Evolutionary conservation across 495 filamentous ascomycete species (phyloP).

Genomic region (Platismatia glauca): DNA sequence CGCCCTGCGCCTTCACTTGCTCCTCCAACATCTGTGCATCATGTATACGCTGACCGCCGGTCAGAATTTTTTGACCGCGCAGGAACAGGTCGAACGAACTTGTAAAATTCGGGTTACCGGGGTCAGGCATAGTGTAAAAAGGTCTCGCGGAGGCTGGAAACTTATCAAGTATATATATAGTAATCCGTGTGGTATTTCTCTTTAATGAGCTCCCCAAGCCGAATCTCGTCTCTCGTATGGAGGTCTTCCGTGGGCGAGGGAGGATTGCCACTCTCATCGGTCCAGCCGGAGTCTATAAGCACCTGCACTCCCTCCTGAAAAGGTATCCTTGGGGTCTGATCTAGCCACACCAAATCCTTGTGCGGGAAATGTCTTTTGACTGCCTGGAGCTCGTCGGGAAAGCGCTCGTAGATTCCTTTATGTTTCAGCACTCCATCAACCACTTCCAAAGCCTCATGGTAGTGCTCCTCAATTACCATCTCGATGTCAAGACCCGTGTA

Average conservation of each 20-base stretch:
- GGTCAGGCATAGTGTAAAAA: conserved; percentile 91
- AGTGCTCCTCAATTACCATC: conserved; percentile 88
- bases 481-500: conserved; percentile 94
- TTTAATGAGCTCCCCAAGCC: conserved; percentile 70
- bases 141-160: conserved; percentile 76
- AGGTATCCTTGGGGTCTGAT: conserved; percentile 69
- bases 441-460: conserved; percentile 70
- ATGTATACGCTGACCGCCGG: conserved; percentile 87
- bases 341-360: conserved; percentile 68
- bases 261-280: conserved; percentile 60
- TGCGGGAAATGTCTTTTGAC: conserved; percentile 57
- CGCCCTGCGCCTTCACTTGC: conserved; percentile 64
- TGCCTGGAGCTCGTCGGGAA: conserved; percentile 58
- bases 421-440: conserved; percentile 72
- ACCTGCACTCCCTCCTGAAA: conserved; percentile 73
- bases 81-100: conserved; percentile 97
- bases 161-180: conserved; percentile 87
- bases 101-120: conserved; percentile 59
- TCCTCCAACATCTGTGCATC: conserved; percentile 63
- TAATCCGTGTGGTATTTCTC: conserved; percentile 84
- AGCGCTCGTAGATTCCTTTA: conserved; percentile 57
- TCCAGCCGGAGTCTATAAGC: conserved; percentile 74
- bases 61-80: conserved; percentile 86
- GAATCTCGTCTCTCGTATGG: conserved; percentile 77
- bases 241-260: conserved; percentile 68